Evolutionary conservation across 73 alveolate species (phyloP).

Genomic region (Paramecium sexaurelia): DNA sequence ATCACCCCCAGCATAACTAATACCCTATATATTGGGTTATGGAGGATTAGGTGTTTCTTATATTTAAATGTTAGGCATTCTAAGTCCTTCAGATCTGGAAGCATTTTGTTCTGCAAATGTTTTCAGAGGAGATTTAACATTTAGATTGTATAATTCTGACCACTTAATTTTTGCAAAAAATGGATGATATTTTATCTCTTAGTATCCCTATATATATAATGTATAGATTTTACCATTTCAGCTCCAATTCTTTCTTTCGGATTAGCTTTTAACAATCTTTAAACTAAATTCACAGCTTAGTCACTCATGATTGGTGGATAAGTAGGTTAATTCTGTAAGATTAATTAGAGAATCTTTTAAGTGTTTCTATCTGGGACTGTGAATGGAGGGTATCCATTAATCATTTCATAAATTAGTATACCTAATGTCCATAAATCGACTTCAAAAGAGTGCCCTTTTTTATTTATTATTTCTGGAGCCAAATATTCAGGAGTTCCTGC

Average conservation of each 20-base stretch:
- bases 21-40: not conserved
- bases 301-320: not conserved
- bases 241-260: slow-evolving; percentile 42
- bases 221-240: not conserved
- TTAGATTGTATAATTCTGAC: slow-evolving; percentile 31
- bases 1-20: slow-evolving; percentile 25
- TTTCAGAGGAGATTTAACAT: slow-evolving; percentile 12
- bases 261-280: not conserved
- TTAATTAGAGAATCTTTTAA: not conserved
- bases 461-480: slow-evolving; percentile 79
- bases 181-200: slow-evolving; percentile 44
- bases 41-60: slow-evolving; percentile 17
- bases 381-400: slow-evolving; percentile 70
- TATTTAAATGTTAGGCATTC: not conserved
- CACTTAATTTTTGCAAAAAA: slow-evolving; percentile 49
- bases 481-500: slow-evolving; percentile 84
- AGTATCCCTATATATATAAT: not conserved
- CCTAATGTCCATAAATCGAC: slow-evolving; percentile 69
- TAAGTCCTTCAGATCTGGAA: not conserved
- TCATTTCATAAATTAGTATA: slow-evolving; percentile 53
- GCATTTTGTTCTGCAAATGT: slow-evolving; percentile 32
- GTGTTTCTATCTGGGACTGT: slow-evolving; percentile 8
- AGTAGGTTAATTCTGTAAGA: not conserved
- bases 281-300: not conserved
- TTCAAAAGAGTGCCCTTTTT: slow-evolving; percentile 49